Evolutionary conservation across 257 asterid species (phyloP), one percentile per base, ranked within the genome.

Genomic region (Craterostigma plantagineum): DNA sequence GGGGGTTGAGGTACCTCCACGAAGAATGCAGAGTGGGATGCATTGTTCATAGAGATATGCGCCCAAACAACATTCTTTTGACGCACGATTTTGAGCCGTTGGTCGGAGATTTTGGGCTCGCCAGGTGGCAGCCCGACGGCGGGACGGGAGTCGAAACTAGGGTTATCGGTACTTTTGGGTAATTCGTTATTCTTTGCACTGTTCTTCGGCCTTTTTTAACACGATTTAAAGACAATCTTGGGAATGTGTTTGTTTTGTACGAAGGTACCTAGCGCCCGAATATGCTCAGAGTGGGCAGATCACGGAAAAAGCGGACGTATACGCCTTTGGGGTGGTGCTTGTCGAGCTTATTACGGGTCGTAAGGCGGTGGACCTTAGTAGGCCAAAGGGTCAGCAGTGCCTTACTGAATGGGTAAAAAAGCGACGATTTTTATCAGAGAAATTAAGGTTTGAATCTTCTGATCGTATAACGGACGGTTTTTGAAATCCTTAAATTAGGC

Each of bases 241-340:
- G 39, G 16, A 16, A 27, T 53, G 46, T 53, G 12, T 14, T 7
- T 41, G 18, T n/a, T n/a, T n/a, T 36, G 45, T 55, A 14, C 8
- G 53, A 16, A 90, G 99, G 72, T 90, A 90, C 62, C 50, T 90
- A 72, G 99, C 99, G 12, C 99, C 99, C 0, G 99, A 83, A 63
- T 90, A 90, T 68, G 95, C 99, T 35, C 94, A 90, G 70, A 90
- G 99, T 38, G 95, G 99, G n/a, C 95, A 90, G 60, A 83, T 90
- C 55, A 83, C 99, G 0, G 94, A 79, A 30, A 90, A 83, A 51
- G 94, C 99, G 4, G 99, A 90, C 16, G 92, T 75, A 16, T 90
- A 83, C 70, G 83, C 99, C 4, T 83, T 90, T n/a, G 99, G 99
- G 4, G 99, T 90, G 51, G 99, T 90, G 16, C 51, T 90, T 34